phyloP scores from a whole-genome alignment of 2,329 filamentous ascomycete genomes.

The Epichloe sp. region DNA sequence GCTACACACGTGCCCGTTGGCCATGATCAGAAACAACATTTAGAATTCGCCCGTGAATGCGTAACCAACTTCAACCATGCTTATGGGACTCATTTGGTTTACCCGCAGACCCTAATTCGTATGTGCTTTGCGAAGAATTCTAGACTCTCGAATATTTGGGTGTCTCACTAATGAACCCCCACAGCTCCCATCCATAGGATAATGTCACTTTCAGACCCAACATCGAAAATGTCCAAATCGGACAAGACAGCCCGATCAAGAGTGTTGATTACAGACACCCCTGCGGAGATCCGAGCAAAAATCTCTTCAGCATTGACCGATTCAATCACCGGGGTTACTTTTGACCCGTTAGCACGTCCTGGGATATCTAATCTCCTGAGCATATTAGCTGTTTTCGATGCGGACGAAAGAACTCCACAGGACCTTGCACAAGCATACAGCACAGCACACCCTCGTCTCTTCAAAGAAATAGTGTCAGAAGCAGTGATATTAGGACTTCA shows the following conservation, averaged over 20 bases:
- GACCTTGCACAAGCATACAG: conserved; percentile 27
- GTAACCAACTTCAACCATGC: conserved; percentile 76
- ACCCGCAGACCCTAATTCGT: conserved; percentile 63
- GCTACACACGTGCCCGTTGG: conserved; percentile 93
- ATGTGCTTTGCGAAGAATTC: conserved; percentile 10
- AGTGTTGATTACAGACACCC: conserved; percentile 67
- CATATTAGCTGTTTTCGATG: conserved; percentile 59
- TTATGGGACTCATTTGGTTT: conserved; percentile 49
- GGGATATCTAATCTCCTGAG: conserved; percentile 82
- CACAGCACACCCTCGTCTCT: conserved; percentile 22
- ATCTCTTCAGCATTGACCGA: conserved; percentile 68
- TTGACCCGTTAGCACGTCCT: conserved; percentile 56
- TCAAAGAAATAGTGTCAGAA: conserved; percentile 43
- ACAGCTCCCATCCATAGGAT: conserved; percentile 67
- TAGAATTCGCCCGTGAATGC: conserved; percentile 82
- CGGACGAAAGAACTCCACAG: conserved; percentile 22
- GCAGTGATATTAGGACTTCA: conserved; percentile 39
- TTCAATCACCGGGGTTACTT: conserved; percentile 50
- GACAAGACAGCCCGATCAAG: conserved; percentile 56
- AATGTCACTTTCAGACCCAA: conserved; percentile 75
- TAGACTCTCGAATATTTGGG: background rate
- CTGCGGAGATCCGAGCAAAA: conserved; percentile 52
- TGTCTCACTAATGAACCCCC: background rate
- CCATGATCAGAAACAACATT: conserved; percentile 87
- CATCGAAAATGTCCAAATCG: conserved; percentile 91